These are phyloP conservation scores for Juglanconis sp. DNA, from an alignment of 2,329 filamentous ascomycete species.

Conservation along the genomic window DNA sequence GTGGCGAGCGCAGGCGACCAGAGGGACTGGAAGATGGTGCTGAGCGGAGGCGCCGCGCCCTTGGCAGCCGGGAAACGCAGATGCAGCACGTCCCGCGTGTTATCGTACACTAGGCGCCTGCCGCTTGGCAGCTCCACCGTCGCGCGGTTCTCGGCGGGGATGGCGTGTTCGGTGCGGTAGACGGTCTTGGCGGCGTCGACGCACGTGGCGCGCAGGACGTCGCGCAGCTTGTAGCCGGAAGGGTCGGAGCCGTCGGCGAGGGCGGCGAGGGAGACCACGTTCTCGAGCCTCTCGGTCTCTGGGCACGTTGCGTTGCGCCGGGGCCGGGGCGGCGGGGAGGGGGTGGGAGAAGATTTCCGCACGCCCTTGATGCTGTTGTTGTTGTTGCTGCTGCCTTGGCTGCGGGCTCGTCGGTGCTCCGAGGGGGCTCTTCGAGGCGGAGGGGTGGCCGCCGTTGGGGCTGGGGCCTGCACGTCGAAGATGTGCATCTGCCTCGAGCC, in stretches of 20 bases:
- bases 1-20: slow-evolving; percentile 14
- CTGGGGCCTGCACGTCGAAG: slow-evolving; percentile 21
- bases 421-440: neutral
- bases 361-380: neutral
- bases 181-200: slow-evolving; percentile 6
- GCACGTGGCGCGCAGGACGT: slow-evolving; percentile 2
- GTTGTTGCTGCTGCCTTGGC: neutral
- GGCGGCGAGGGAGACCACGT: neutral
- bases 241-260: slow-evolving; percentile 6
- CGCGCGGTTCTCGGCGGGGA: neutral
- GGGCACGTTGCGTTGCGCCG: no score
- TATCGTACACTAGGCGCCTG: slow-evolving; percentile 12
- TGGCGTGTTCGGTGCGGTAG: neutral
- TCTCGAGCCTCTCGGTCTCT: neutral
- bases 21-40: slow-evolving; percentile 11
- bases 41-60: slow-evolving; percentile 1
- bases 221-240: slow-evolving; percentile 15
- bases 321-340: neutral
- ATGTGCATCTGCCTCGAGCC: slow-evolving; percentile 24
- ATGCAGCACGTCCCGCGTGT: slow-evolving; percentile 16
- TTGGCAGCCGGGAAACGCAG: slow-evolving; percentile 9
- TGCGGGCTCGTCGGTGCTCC: neutral
- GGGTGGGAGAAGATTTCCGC: slow-evolving; percentile 1
- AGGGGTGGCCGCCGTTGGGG: neutral
- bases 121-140: neutral